Evolutionary conservation across 495 filamentous ascomycete species (phyloP).

Genomic region (Saxophila tyrrhenica): DNA sequence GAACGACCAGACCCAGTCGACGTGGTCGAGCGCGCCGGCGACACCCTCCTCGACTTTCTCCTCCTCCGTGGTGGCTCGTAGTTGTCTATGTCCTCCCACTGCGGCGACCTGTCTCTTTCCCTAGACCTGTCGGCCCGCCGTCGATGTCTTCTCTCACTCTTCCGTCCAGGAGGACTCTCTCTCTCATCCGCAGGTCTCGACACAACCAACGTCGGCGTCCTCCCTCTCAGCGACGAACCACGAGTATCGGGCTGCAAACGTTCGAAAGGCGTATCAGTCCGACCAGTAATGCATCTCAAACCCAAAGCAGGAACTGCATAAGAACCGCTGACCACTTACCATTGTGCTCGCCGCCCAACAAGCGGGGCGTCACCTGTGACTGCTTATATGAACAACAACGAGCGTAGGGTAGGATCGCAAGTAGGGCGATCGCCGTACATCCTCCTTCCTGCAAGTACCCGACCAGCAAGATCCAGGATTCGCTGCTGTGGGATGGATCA

Average conservation of each 20-base stretch:
- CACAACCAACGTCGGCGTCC: constrained; percentile 1
- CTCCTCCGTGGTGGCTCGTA: constrained; percentile 8
- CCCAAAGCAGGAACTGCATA: background rate
- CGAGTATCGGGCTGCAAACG: constrained; percentile 9
- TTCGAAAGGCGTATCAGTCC: constrained; percentile 8
- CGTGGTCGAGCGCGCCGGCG: background rate
- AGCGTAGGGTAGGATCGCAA: too few species aligned
- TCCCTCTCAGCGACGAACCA: background rate
- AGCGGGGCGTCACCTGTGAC: too few species aligned
- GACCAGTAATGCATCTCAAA: background rate
- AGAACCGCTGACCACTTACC: constrained; percentile 9
- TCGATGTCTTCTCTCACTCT: background rate
- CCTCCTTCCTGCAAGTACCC: constrained; percentile 10
- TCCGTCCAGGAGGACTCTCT: background rate
- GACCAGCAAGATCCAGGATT: too few species aligned
- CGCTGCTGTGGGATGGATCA: too few species aligned
- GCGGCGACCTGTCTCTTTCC: constrained; percentile 1
- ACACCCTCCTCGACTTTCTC: constrained; percentile 1
- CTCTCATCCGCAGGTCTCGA: constrained; percentile 11
- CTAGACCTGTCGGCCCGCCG: background rate
- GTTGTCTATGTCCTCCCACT: constrained; percentile 22
- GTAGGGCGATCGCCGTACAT: too few species aligned
- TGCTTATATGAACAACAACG: too few species aligned
- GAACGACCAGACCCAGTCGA: background rate
- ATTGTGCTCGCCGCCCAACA: background rate